Base-by-base conservation (phyloP, 257 asterid species). In the Fraxinus cuspidata region DNA sequence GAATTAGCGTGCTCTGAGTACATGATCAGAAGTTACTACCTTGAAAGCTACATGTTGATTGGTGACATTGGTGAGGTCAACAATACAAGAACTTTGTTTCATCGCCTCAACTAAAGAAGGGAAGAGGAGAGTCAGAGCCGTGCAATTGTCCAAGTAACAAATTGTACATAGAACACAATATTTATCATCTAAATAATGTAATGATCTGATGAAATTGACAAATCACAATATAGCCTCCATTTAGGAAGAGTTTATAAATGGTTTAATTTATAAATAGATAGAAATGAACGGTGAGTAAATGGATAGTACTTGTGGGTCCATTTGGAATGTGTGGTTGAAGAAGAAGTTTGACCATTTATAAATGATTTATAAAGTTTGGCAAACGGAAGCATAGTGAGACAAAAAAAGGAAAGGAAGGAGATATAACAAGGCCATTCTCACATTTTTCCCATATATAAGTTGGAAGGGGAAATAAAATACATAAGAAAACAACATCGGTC, bases 1-100 rank as follows among this genome's bases (percentile, higher is more conserved):
- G 32, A 25, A 60, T 8, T 60, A 21, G 68, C 10, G 68, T 10
- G 32, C 68, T 21, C 27, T 7, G 25, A 60, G 32, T 71, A 67
- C 74, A 75, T 16, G 40, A 63, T 64, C 73, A 64, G 68, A 84
- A 82, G 84, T 73, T 70, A 74, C 70, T 71, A 92, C 97, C 98
- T 94, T 94, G 90, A 90, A 94, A 70, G 93, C 97, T 38, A 94
- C 92, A 86, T 85, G 89, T 64, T 94, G 96, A 74, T 89, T 97
- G 7, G 94, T 86, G 85, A 80, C 80, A 83, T 94, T 94, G 81
- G 85, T 78, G 81, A 94, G 88, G 80, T 84, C 85, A 77, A 89
- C 98, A 32, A 83, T 69, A 71, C 91, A 87, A 25, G 91, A 81
- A 77, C 94, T 89, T 89, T 92, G 96, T 79, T 92, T 92, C 94